A percentile compares a stretch with the other conserved stretches of the same genome.
These are phyloP conservation scores for Ganoderma lucidum DNA, from an alignment of 1,284 basidiomycete genomes.

Conservation along the genomic window DNA sequence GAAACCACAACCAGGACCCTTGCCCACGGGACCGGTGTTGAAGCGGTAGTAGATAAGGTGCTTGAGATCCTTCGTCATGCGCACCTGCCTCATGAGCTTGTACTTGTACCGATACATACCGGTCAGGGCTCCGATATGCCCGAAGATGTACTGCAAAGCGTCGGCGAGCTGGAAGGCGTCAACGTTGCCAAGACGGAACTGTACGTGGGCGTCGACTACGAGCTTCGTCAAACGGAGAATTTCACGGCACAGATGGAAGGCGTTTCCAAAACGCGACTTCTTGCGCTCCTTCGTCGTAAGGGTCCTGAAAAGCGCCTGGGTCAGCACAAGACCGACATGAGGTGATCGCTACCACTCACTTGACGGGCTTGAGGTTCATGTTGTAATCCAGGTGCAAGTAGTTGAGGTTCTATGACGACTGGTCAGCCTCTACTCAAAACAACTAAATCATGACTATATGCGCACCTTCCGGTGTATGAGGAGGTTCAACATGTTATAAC, in stretches of 20 bases:
- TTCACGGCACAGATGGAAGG: slow-evolving; percentile 98
- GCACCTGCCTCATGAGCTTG: slow-evolving; percentile 99
- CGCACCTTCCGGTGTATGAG: slow-evolving; percentile 96
- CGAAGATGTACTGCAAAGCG: slow-evolving; percentile 98
- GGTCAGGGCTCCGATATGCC: slow-evolving; percentile 96
- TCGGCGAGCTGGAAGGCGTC: slow-evolving; percentile 99
- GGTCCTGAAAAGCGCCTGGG: slow-evolving; percentile 62
- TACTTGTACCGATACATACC: slow-evolving; percentile 99
- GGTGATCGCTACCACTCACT: slow-evolving; percentile 52
- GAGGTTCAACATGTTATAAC: slow-evolving; percentile 99
- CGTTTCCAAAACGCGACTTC: slow-evolving; percentile 99
- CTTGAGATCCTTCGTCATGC: slow-evolving; percentile 99
- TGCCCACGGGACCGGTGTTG: slow-evolving; percentile 99
- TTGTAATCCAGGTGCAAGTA: slow-evolving; percentile 95
- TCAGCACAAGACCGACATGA: not conserved
- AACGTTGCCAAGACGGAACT: slow-evolving; percentile 98
- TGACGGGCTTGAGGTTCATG: slow-evolving; percentile 97
- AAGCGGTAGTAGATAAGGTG: slow-evolving; percentile 98
- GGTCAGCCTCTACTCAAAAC: slow-evolving; percentile 16
- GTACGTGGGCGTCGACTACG: slow-evolving; percentile 98
- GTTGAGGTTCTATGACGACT: slow-evolving; percentile 81
- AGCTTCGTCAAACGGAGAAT: slow-evolving; percentile 97
- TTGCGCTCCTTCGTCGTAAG: slow-evolving; percentile 99
- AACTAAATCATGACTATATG: slow-evolving; percentile 13
- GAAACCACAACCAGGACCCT: slow-evolving; percentile 99